A percentile compares a stretch with the other conserved stretches of the same genome.
Evolutionary conservation across 2,329 filamentous ascomycete species (phyloP).

Genomic region (Intubia oerlemansii): DNA sequence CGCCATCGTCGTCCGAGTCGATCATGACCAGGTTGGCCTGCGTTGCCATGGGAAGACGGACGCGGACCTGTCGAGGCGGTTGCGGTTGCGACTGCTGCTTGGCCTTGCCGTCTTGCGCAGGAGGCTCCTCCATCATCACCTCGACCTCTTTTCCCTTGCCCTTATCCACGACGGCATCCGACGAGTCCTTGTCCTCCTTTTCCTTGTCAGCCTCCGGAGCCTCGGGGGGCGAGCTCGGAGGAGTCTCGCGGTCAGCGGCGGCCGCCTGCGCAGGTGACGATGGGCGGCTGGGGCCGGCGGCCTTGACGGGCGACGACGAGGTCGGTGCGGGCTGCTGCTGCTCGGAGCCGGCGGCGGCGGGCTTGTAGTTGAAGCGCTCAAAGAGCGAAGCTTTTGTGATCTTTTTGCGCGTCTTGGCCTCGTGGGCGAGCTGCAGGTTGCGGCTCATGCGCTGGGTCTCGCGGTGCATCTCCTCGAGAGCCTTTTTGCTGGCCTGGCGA

Average conservation of each 20-base stretch:
- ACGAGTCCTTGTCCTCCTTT: no score
- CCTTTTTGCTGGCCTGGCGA: constrained; percentile 84
- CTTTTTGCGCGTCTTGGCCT: constrained; percentile 80
- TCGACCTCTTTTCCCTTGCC: no score
- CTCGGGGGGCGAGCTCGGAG: constrained; percentile 46
- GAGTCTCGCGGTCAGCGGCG: constrained; percentile 20
- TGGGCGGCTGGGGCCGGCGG: constrained; percentile 33
- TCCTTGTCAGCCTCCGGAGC: constrained; percentile 1
- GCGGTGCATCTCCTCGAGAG: constrained; percentile 79
- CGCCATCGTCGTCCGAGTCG: constrained; percentile 26
- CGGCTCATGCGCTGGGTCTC: constrained; percentile 83
- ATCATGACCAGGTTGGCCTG: constrained; percentile 17
- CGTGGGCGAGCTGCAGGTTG: constrained; percentile 78
- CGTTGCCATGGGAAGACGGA: constrained; percentile 20
- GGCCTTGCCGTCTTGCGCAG: constrained; percentile 20
- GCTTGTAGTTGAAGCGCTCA: constrained; percentile 58
- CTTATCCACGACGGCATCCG: no score
- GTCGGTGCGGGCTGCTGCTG: no score
- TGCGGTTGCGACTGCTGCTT: constrained; percentile 15
- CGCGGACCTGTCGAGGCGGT: constrained; percentile 25
- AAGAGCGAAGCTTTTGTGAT: constrained; percentile 68
- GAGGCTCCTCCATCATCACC: background rate
- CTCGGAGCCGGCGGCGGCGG: constrained; percentile 14
- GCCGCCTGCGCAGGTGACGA: constrained; percentile 24
- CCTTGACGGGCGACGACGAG: no score